Base-by-base conservation (phyloP, 2,329 filamentous ascomycete genomes). In the Sarocladium kiliense region DNA sequence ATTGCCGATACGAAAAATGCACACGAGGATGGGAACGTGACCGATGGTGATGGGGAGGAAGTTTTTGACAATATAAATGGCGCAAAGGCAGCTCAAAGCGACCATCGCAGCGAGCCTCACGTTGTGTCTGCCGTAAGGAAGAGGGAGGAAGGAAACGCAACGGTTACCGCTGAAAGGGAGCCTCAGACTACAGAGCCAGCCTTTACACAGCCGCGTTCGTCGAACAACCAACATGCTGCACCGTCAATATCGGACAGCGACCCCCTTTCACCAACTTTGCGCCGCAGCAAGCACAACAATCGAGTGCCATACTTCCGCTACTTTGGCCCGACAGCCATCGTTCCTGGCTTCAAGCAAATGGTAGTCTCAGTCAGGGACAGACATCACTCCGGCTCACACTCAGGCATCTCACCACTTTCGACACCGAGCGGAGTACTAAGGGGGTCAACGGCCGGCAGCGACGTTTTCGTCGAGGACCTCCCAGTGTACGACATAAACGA, bases 331-430 rank as follows among this genome's bases (percentile, higher is more conserved):
- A 96, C 91, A 1, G 91, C 91, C 59, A 96, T 96, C 64, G 89
- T 94, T 54, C 91, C 91, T 1, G 91, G 91, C 21, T 95, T 91
- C 73, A 95, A 95, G 70, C 90, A 95, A 68, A 95, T 95, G 89
- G 89, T 95, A 25, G 86, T 88, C 57, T 86, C 87, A 54, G 83
- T 92, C 27, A 80, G 86, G 57, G 85, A 87, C 57, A 77, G 84
- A 57, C 79, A 84, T 23, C 78, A 79, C 23, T 85, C 84, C 54
- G 78, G 77, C 53, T 86, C 82, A 18, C 79, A 82, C 47, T 81
- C 84, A 0, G 75, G 71, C 9, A 72, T 76, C 0, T 82, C 80
- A 0, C 77, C 80, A 0, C 65, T 74, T 19, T 77, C 78, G 1
- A 63, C 65, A 3, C 67, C 67, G 4, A 71, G 68, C 47, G 68